Evolutionary conservation across 139 green algal genomes (phyloP), one percentile per base, ranked within the genome.

Genomic region (Volvox reticuliferus): DNA sequence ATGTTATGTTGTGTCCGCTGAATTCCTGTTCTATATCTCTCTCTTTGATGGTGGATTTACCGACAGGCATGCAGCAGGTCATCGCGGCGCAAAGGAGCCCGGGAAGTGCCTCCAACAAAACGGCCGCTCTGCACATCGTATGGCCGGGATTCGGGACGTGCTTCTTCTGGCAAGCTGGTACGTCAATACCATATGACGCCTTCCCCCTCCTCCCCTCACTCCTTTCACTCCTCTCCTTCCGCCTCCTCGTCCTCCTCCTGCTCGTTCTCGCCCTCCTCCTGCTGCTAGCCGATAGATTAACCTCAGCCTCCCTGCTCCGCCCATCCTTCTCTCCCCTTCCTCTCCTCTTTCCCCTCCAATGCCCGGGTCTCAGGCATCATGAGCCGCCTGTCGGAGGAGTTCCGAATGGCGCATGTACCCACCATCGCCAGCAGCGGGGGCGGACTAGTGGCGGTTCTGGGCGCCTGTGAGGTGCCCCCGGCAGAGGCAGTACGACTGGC

Each of bases 81-180:
- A 24, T 28, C 24, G 24, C 62, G 17, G 62, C 65, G 65, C 24
- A 3, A 28, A 9, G 65, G 65, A 73, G 65, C 65, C 65, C 65
- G 2, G 65, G 65, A 12, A 24, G 2, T 73, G 65, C 65, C 65
- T 28, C 65, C 24, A 73, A 73, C 65, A 73, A 73, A 5, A 73
- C 71, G 14, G 16, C 30, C 19, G 37, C 1, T 37, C 36, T 84
- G 36, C 85, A 89, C n/a, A 21, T 89, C 0, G 85, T 89, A 0
- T 89, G 85, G 85, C 85, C 85, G 0, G 85, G 84, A 24, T 89
- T 62, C 73, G 86, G 86, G 13, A 90, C 86, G 0, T 83, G 86
- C 30, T 90, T 84, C 86, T 90, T 83, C 73, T 90, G 86, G 86
- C 86, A 90, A 63, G 86, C 86, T 5, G 86, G 86, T 83, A 20